Evolutionary conservation across 345 rosid species (phyloP).

Genomic region (Populus davidiana): DNA sequence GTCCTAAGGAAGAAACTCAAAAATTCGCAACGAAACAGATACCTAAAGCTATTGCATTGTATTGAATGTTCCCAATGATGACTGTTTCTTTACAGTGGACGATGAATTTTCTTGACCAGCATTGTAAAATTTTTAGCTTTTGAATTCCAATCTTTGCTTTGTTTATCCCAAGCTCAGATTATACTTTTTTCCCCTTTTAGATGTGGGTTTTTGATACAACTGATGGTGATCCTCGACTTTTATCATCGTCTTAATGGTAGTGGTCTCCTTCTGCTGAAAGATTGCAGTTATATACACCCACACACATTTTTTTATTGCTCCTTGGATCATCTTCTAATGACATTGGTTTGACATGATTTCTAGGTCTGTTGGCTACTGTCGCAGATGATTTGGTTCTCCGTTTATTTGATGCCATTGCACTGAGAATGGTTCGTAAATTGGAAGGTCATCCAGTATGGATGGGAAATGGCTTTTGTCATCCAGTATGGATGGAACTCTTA

Average conservation of each 20-base stretch:
- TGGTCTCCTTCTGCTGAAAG: not conserved
- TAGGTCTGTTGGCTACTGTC: too few relatives aligned
- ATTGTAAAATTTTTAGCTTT: not conserved
- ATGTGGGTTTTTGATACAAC: conserved; percentile 97
- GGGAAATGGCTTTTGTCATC: too few relatives aligned
- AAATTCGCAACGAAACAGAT: not conserved
- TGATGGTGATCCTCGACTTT: conserved; percentile 52
- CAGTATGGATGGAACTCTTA: too few relatives aligned
- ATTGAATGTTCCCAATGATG: not conserved
- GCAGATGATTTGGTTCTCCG: too few relatives aligned
- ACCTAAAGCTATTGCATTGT: not conserved
- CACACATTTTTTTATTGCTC: too few relatives aligned
- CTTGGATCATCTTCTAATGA: too few relatives aligned
- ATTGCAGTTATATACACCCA: not conserved
- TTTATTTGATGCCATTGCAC: too few relatives aligned
- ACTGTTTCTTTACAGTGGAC: not conserved
- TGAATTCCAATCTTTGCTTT: not conserved
- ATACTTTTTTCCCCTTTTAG: conserved; percentile 24
- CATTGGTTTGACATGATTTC: too few relatives aligned
- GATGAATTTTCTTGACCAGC: not conserved
- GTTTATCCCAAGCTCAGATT: not conserved
- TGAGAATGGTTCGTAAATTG: too few relatives aligned
- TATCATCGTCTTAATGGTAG: conserved; percentile 76
- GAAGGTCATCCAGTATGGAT: too few relatives aligned
- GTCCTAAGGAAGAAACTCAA: not conserved